Conservation (phyloP, 2,329 filamentous ascomycete genomes). For the Geoglossum cookeanum region DNA sequence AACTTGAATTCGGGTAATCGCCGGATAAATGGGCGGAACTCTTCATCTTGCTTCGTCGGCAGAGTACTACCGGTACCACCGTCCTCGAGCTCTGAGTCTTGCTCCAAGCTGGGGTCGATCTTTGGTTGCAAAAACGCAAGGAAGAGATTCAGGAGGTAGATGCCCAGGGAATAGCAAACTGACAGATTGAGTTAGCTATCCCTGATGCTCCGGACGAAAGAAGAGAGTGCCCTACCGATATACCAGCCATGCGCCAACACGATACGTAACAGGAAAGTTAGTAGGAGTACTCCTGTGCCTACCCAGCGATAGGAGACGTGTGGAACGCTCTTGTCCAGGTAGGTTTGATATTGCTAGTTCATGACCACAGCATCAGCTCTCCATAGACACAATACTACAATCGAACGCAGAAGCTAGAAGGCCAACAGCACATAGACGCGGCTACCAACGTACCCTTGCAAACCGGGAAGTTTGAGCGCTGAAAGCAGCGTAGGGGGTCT, state of each 20-base stretch:
- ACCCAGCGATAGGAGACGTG: conserved; percentile 81
- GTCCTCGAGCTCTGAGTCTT: conserved; percentile 93
- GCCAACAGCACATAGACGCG: neutral
- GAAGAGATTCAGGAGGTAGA: conserved; percentile 98
- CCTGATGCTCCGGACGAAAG: neutral
- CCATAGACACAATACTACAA: neutral
- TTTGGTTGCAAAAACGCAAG: conserved; percentile 96
- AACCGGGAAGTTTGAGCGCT: conserved; percentile 64
- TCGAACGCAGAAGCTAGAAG: neutral
- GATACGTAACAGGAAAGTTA: conserved; percentile 77
- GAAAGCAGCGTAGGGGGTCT: conserved; percentile 82
- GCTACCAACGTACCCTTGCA: conserved; percentile 40
- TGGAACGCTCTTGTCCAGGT: conserved; percentile 84
- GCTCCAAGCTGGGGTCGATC: conserved; percentile 90
- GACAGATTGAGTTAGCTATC: conserved; percentile 2
- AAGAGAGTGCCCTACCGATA: conserved; percentile 45
- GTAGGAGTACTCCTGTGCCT: conserved; percentile 54
- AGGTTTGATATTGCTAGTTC: conserved; percentile 70
- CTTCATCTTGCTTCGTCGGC: conserved; percentile 89
- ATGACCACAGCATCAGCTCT: neutral
- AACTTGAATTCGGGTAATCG: conserved; percentile 98
- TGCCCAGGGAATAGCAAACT: conserved; percentile 95
- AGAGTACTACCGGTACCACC: conserved; percentile 57
- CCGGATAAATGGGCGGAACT: conserved; percentile 94
- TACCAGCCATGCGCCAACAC: conserved; percentile 94